A percentile compares a stretch with the other conserved stretches of the same genome.
phyloP scores from a whole-genome alignment of 768 basidiomycete species.

The Pleurotus tuoliensis region DNA sequence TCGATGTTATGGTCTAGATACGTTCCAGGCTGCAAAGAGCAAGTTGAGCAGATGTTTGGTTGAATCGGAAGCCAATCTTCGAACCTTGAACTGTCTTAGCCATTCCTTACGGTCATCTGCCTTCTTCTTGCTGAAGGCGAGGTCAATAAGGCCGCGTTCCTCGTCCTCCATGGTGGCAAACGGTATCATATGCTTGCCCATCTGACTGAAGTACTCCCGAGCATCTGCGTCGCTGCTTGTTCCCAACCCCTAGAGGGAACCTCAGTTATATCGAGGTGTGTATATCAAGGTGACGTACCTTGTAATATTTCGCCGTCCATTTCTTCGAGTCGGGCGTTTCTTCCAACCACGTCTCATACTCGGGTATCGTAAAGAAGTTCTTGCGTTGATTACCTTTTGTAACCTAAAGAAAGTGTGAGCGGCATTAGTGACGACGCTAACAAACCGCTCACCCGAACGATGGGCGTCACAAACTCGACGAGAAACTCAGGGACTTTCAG shows the following conservation, averaged over 20 bases:
- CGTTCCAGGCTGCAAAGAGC: constrained; percentile 72
- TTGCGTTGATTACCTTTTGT: constrained; percentile 73
- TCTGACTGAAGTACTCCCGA: constrained; percentile 87
- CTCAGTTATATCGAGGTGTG: neutral
- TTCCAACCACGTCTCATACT: constrained; percentile 92
- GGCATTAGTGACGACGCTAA: neutral
- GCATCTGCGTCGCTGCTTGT: constrained; percentile 89
- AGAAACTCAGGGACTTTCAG: constrained; percentile 88
- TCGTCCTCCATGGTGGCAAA: constrained; percentile 79
- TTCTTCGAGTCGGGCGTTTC: constrained; percentile 69
- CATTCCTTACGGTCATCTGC: constrained; percentile 98
- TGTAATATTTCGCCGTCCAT: constrained; percentile 96
- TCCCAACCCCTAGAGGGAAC: constrained; percentile 78
- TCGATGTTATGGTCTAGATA: constrained; percentile 85
- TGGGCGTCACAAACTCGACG: constrained; percentile 98
- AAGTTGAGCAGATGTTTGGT: constrained; percentile 3
- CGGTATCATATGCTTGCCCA: constrained; percentile 92
- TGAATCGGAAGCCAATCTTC: neutral
- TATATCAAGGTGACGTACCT: constrained; percentile 47
- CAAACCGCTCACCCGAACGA: constrained; percentile 70
- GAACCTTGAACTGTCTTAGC: constrained; percentile 87
- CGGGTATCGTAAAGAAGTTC: constrained; percentile 96
- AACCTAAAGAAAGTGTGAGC: constrained; percentile 38
- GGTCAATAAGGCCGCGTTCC: constrained; percentile 87
- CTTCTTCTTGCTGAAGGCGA: constrained; percentile 99